Evolutionary conservation across 2,329 filamentous ascomycete genomes (phyloP), one percentile per base, ranked within the genome.

Genomic region (Fusarium sp.): DNA sequence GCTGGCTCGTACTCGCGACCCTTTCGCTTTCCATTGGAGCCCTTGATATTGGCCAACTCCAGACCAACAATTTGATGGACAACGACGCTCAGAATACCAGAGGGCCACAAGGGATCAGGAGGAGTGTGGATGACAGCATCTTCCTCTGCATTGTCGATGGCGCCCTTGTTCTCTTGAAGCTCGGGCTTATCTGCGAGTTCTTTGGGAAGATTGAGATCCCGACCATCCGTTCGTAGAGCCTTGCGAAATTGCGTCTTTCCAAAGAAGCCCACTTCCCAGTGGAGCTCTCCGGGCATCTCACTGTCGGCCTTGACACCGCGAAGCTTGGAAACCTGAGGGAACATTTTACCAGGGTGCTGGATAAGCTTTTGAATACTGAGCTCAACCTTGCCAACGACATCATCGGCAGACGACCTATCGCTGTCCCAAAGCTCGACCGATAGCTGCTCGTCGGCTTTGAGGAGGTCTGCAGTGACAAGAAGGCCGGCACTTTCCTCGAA

Each of bases 241-340:
- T 90, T 89, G 56, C 95, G 88, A 82, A 98, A 94, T 71, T 94
- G 89, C 2, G 94, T 93, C 82, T 97, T 98, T 73, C 91, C 90
- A 74, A 98, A 98, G 82, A 92, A 98, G 9, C 95, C 96, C 48
- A 98, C 93, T 79, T 98, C 95, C 95, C 95, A 98, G 77, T 97
- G 90, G 41, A 99, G 86, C 76, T 97, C 91, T 28, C 96, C 95
- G 0, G 96, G 96, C 94, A 98, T 98, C 51, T 88, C 87, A 71
- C 89, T 95, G 14, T 91, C 93, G 23, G 93, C 90, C 74, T 96
- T 92, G 82, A 97, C 89, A 13, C 95, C 95, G 28, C 88, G 85
- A 2, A 98, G 87, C 73, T 91, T 94, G 0, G 94, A 97, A 10
- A 93, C 87, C 73, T 97, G 93, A 7, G 93, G 91, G 73, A 94